phyloP scores from a whole-genome alignment of 257 asterid genomes.

The Solanum gandarillasii region DNA sequence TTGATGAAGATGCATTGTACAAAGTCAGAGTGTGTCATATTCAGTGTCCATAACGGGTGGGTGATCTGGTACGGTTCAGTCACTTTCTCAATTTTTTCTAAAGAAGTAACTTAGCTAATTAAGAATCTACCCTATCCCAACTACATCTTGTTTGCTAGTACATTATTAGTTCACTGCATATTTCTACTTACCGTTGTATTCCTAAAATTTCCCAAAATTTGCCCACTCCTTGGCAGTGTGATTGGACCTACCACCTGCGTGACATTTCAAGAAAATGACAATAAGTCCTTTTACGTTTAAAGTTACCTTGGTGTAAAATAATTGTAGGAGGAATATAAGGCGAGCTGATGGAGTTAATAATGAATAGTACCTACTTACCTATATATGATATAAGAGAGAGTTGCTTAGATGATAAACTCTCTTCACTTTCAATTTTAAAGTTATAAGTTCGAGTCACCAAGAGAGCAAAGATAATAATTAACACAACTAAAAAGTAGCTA shows the following conservation, averaged over 20 bases:
- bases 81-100: constrained; percentile 2
- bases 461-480: no score
- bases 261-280: not conserved
- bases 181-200: not conserved
- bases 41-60: not conserved
- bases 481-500: not conserved
- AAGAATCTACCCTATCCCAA: not conserved
- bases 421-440: no score
- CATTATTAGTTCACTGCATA: not conserved
- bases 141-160: not conserved
- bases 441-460: no score
- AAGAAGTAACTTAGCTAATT: not conserved
- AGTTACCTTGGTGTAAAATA: not conserved
- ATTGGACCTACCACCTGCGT: not conserved
- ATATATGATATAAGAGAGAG: no score
- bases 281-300: not conserved
- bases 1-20: not conserved
- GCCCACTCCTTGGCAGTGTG: not conserved
- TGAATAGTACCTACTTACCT: no score
- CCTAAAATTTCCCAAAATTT: constrained; percentile 1
- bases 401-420: no score
- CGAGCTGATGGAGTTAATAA: not conserved
- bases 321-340: not conserved
- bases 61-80: not conserved
- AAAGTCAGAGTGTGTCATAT: not conserved